Conservation (phyloP, 2,329 filamentous ascomycete genomes). For the Fusarium anguioides region DNA sequence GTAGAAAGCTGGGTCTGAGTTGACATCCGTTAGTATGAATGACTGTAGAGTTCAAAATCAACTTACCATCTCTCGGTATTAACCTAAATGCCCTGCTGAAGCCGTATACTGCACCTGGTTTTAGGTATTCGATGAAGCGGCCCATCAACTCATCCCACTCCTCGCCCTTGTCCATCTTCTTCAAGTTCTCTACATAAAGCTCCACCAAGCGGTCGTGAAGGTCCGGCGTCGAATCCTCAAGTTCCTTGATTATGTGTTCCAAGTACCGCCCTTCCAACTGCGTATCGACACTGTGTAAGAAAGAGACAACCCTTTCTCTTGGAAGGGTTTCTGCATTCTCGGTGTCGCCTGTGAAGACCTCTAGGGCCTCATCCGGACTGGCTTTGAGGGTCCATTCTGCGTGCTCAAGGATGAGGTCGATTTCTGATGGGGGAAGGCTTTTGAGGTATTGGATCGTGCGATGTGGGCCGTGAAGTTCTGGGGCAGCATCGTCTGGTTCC, state of each 20-base stretch:
- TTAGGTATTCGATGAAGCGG: constrained; percentile 79
- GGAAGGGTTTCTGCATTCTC: constrained; percentile 94
- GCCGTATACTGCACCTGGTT: constrained; percentile 81
- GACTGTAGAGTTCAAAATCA: not conserved
- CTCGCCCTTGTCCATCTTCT: constrained; percentile 55
- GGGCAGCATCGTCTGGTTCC: constrained; percentile 61
- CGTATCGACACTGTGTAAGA: constrained; percentile 75
- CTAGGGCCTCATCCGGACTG: constrained; percentile 83
- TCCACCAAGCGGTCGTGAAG: constrained; percentile 88
- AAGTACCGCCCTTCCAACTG: constrained; percentile 83
- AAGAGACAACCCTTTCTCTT: constrained; percentile 78
- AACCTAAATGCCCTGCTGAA: constrained; percentile 79
- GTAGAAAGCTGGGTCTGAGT: constrained; percentile 83
- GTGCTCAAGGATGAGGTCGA: constrained; percentile 92
- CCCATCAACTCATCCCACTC: constrained; percentile 69
- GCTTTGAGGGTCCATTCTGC: constrained; percentile 85
- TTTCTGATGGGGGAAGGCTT: constrained; percentile 84
- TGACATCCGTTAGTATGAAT: constrained; percentile 16
- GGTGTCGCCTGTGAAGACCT: constrained; percentile 91
- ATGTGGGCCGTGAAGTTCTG: constrained; percentile 78
- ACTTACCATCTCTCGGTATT: constrained; percentile 81
- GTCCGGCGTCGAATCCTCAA: constrained; percentile 84
- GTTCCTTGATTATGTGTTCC: constrained; percentile 89
- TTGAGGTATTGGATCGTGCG: constrained; percentile 92
- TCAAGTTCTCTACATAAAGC: constrained; percentile 70